phyloP scores from a whole-genome alignment of 257 asterid species.

The Voacanga thouarsii region DNA sequence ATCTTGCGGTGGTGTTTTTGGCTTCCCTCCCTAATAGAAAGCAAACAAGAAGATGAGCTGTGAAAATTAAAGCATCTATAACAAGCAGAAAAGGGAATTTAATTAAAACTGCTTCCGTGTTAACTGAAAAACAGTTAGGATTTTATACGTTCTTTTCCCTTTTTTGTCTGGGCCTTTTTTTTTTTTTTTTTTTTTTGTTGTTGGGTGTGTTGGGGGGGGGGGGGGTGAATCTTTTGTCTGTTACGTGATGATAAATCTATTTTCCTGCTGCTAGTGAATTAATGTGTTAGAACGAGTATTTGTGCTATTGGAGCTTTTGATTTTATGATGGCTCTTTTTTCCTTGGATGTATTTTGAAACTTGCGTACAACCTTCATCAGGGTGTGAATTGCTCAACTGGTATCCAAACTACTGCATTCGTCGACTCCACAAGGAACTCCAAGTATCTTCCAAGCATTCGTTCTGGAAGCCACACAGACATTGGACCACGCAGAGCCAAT shows the following conservation, averaged over 20 bases:
- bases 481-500: conserved; percentile 74
- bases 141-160: neutral
- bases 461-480: conserved; percentile 87
- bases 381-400: conserved; percentile 71
- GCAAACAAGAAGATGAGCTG: neutral
- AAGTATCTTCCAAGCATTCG: conserved; percentile 49
- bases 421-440: conserved; percentile 31
- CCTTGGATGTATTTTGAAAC: neutral
- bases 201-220: too few species aligned
- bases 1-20: neutral
- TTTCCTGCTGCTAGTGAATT: neutral
- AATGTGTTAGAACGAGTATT: neutral
- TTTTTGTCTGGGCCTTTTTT: neutral
- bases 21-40: neutral
- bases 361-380: conserved; percentile 34
- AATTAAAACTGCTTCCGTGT: neutral
- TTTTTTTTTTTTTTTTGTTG: too few species aligned
- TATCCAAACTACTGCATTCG: conserved; percentile 31
- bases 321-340: neutral
- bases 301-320: neutral
- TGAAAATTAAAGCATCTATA: neutral
- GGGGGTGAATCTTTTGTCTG: neutral
- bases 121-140: neutral
- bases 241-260: neutral
- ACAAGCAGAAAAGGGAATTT: neutral